These are phyloP conservation scores for Sphagnum magellanicum DNA, from an alignment of 228 moss, liverwort and hornwort genomes.

Conservation along the genomic window DNA sequence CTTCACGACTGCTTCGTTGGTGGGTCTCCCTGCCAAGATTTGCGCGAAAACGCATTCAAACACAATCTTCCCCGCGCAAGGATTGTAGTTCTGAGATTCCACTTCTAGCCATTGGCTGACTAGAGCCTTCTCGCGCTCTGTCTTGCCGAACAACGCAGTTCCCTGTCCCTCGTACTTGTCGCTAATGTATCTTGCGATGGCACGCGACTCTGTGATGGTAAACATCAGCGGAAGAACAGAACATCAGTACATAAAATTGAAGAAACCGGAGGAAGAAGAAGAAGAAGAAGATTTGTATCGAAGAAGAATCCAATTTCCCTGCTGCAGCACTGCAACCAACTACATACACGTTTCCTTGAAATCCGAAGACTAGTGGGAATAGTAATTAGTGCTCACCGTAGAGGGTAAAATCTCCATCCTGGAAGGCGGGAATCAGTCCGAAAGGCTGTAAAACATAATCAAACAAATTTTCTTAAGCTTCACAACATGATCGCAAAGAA, in stretches of 20 bases:
- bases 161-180: slow-evolving; percentile 11
- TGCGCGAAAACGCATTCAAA: not conserved
- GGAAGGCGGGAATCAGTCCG: slow-evolving; percentile 25
- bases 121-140: slow-evolving; percentile 3
- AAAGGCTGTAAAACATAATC: slow-evolving; percentile 14
- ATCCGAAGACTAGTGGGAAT: not conserved
- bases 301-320: not conserved
- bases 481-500: not conserved
- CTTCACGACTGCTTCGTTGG: slow-evolving; percentile 1
- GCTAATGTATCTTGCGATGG: slow-evolving; percentile 8
- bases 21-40: not conserved
- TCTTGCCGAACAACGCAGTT: slow-evolving; percentile 3
- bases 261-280: not conserved
- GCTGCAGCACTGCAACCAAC: not conserved
- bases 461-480: too few species aligned
- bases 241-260: not conserved
- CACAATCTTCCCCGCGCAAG: not conserved
- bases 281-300: not conserved
- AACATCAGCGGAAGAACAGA: not conserved
- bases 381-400: slow-evolving; percentile 14
- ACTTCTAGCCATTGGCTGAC: slow-evolving; percentile 12
- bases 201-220: slow-evolving; percentile 8
- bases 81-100: slow-evolving; percentile 1
- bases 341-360: not conserved
- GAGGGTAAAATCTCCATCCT: slow-evolving; percentile 25